Evolutionary conservation across 768 basidiomycete genomes (phyloP).

Genomic region (Tylopilus intermedius): DNA sequence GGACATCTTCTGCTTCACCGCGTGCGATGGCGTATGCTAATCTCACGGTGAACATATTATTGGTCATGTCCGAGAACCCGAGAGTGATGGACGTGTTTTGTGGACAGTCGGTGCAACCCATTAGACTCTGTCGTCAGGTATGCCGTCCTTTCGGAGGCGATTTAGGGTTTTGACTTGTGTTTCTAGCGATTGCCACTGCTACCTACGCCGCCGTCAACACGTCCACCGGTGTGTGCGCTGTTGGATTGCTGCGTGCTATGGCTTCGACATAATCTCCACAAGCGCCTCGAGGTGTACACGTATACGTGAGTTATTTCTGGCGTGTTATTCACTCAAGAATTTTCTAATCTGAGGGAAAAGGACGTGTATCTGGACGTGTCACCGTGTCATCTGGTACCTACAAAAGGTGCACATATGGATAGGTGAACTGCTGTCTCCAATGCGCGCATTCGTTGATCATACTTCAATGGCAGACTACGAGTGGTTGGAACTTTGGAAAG

Average conservation of each 20-base stretch:
- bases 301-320: constrained; percentile 43
- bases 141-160: constrained; percentile 5
- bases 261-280: constrained; percentile 68
- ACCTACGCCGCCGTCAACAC: constrained; percentile 34
- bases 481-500: constrained; percentile 63
- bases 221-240: constrained; percentile 51
- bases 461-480: constrained; percentile 45
- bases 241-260: constrained; percentile 68
- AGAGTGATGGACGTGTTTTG: constrained; percentile 45
- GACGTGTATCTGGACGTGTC: constrained; percentile 50
- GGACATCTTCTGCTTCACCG: constrained; percentile 53
- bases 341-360: constrained; percentile 32
- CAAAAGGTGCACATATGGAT: constrained; percentile 49
- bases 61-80: constrained; percentile 47
- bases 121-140: constrained; percentile 64
- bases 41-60: constrained; percentile 49
- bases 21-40: constrained; percentile 61
- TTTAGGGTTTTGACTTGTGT: neutral
- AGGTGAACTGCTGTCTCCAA: constrained; percentile 35
- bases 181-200: constrained; percentile 49
- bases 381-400: constrained; percentile 54
- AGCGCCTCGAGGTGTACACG: constrained; percentile 49
- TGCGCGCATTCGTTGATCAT: neutral
- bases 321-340: neutral
- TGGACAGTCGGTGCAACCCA: constrained; percentile 34